phyloP scores from a whole-genome alignment of 352 stramenopile species.

The Phytopythium boreale region DNA sequence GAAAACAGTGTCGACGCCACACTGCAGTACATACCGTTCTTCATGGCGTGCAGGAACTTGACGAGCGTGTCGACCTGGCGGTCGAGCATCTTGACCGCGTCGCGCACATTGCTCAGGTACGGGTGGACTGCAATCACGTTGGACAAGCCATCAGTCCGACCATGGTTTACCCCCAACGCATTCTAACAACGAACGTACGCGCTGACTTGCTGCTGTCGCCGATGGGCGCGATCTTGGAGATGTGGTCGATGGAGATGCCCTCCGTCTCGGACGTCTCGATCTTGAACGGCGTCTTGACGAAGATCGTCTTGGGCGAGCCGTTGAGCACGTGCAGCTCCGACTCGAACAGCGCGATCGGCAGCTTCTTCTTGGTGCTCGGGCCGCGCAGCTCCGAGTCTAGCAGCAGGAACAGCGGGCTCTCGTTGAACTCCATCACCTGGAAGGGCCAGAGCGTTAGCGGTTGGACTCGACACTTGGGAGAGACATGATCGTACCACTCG shows the following conservation, averaged over 20 bases:
- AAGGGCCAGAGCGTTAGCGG: not conserved
- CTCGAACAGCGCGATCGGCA: constrained; percentile 85
- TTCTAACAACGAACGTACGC: constrained; percentile 28
- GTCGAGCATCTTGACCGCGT: constrained; percentile 85
- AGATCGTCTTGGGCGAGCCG: constrained; percentile 85
- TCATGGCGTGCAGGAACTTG: constrained; percentile 69
- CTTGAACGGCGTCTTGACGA: constrained; percentile 86
- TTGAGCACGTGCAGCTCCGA: constrained; percentile 86
- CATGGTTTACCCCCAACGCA: constrained; percentile 2
- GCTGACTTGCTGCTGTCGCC: constrained; percentile 70
- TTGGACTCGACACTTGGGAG: not conserved
- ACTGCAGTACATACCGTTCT: constrained; percentile 45
- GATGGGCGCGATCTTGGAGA: constrained; percentile 82
- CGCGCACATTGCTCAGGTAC: constrained; percentile 75
- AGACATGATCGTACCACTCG: constrained; percentile 36
- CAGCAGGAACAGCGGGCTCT: constrained; percentile 80
- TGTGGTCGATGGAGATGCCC: constrained; percentile 85
- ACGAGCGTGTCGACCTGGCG: constrained; percentile 77
- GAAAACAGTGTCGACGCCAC: not conserved
- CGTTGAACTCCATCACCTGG: constrained; percentile 88
- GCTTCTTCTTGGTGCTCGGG: constrained; percentile 78
- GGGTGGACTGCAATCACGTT: constrained; percentile 54
- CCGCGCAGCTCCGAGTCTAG: constrained; percentile 61
- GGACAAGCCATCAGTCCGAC: not conserved
- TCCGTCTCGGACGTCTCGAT: constrained; percentile 87